These are phyloP conservation scores for Fraxinus xanthoxyloides DNA, from an alignment of 305 asterid genomes.

Conservation along the genomic window DNA sequence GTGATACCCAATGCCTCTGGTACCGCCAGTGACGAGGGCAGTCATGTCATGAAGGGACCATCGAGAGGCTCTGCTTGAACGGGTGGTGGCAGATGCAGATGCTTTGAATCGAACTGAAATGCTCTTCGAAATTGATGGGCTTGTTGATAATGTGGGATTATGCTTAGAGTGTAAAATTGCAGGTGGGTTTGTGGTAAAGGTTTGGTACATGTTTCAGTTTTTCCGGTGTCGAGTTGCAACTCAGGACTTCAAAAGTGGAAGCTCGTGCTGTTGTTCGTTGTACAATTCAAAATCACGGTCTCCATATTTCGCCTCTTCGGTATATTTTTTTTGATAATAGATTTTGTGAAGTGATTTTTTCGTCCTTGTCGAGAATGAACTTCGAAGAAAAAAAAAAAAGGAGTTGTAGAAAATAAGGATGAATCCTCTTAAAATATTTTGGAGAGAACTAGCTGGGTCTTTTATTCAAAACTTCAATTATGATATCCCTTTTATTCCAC, in stretches of 20 bases:
- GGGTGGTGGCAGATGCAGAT: conserved; percentile 25
- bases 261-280: neutral
- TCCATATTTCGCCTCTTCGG: too few species aligned
- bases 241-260: neutral
- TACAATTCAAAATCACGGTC: neutral
- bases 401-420: too few species aligned
- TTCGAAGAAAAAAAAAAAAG: too few species aligned
- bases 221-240: neutral
- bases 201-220: conserved; percentile 18
- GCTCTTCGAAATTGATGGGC: neutral
- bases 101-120: conserved; percentile 17
- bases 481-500: too few species aligned
- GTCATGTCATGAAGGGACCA: conserved; percentile 62
- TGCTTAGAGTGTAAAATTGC: neutral
- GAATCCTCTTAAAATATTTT: too few species aligned
- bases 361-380: too few species aligned
- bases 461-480: too few species aligned
- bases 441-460: too few species aligned
- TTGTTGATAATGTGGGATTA: neutral
- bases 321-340: too few species aligned
- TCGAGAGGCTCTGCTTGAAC: conserved; percentile 19
- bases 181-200: neutral
- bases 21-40: conserved; percentile 67
- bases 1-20: conserved; percentile 56
- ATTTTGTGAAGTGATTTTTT: too few species aligned